Base-by-base conservation (phyloP, 139 green algal genomes). In the Chlamydomonas schloesseri region DNA sequence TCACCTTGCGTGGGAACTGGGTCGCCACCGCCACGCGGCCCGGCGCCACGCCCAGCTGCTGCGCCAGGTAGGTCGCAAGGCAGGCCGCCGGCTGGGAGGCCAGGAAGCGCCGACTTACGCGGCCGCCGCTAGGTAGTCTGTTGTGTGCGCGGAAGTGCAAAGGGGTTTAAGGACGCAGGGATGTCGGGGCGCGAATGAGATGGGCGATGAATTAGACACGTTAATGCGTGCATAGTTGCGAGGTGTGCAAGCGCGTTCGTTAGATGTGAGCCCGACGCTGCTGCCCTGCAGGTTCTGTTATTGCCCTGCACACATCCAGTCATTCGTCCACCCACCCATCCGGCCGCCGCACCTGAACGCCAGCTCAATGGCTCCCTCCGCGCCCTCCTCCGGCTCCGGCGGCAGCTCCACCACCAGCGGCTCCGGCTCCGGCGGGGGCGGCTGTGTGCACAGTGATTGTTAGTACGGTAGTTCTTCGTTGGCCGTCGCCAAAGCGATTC, bases 1-100 rank as follows among this genome's bases (percentile, higher is more conserved):
- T 3, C 46, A 81, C 81, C 81, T 87, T 72, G 50, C 75, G 75
- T 1, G 81, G 81, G 70, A 87, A 87, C 21, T 75, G 42, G 3
- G 81, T 87, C 28, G 57, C 70, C 13, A 87, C 42, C 21, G 34
- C 70, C 0, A 81, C 23, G 14, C 17, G 17, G 11, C 23, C 57
- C 9, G 81, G 28, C 9, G 17, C 24, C 18, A 65, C 26, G 21
- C 81, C 57, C 28, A 73, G 55, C 55, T 53, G 36, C 5, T 55
- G 70, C 33, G 29, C 69, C 70, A 81, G 28, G 70, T 53, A 87
- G 55, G 69, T 31, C 55, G 46, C 71, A 17, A 86, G 46, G 10
- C 18, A 11, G 2, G 42, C 47, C 29, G 64, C 58, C 24, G 80
- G 68, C 31, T 28, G 33, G 42, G 23, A 73, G 42, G 47, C 14